Conservation (phyloP, 768 basidiomycete species). For the Paxillus ammoniavirescens region DNA sequence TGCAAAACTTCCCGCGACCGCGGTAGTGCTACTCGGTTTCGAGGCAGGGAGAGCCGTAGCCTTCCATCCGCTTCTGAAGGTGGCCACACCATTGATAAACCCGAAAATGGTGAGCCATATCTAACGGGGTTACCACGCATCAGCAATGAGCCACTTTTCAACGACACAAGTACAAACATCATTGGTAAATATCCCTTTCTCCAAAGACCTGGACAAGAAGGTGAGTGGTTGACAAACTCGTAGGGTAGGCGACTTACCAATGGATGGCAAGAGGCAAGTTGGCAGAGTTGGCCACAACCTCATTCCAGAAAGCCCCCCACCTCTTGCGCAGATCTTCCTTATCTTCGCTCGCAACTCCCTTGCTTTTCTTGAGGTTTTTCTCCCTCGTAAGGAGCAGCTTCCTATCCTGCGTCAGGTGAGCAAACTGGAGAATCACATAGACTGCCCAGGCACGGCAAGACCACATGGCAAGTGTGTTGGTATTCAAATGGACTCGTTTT, state of each 20-base stretch:
- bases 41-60: constrained; percentile 46
- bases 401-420: constrained; percentile 67
- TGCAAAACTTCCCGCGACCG: not conserved
- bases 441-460: constrained; percentile 81
- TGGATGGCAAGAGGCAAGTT: constrained; percentile 85
- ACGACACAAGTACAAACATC: constrained; percentile 43
- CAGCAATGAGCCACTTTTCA: not conserved
- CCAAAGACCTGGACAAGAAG: constrained; percentile 53
- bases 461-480: constrained; percentile 56
- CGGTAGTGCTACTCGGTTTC: not conserved
- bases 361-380: constrained; percentile 55
- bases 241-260: constrained; percentile 49
- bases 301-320: constrained; percentile 70
- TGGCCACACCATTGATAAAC: constrained; percentile 51
- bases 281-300: constrained; percentile 66
- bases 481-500: constrained; percentile 44
- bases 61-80: constrained; percentile 71
- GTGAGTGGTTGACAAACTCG: not conserved
- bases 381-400: constrained; percentile 56
- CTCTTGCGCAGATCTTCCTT: constrained; percentile 54
- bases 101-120: constrained; percentile 41
- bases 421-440: constrained; percentile 76
- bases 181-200: constrained; percentile 63
- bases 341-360: constrained; percentile 50
- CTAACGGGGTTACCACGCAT: constrained; percentile 22